Conservation (phyloP, 1,284 basidiomycete species). For the Cryptococcus amylolentus region DNA sequence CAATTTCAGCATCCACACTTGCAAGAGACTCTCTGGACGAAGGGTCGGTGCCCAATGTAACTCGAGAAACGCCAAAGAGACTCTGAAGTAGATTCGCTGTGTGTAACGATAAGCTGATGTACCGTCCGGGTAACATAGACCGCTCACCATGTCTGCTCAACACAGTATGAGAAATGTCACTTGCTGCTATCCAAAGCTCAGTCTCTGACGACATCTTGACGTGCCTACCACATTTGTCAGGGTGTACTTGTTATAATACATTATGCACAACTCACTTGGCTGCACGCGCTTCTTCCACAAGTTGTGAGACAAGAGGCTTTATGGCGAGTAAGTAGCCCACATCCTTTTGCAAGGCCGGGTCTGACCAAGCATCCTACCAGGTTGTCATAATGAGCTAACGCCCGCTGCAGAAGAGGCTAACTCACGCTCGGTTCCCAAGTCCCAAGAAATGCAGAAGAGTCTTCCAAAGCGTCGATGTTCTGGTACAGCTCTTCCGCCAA, state of each 20-base stretch:
- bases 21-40: constrained; percentile 27
- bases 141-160: too few relatives aligned
- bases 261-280: constrained; percentile 28
- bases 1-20: constrained; percentile 26
- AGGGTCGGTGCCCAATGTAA: constrained; percentile 47
- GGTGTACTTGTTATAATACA: background rate
- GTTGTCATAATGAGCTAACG: background rate
- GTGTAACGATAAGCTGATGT: constrained; percentile 9
- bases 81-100: constrained; percentile 56
- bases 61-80: constrained; percentile 73
- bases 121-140: too few relatives aligned
- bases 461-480: constrained; percentile 22
- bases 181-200: background rate
- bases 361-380: constrained; percentile 14
- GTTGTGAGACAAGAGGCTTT: constrained; percentile 23
- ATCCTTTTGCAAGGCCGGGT: constrained; percentile 13
- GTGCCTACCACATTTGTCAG: constrained; percentile 6
- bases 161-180: too few relatives aligned
- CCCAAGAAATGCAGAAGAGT: constrained; percentile 56
- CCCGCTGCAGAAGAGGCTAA: background rate
- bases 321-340: constrained; percentile 27
- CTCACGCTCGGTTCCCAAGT: constrained; percentile 14
- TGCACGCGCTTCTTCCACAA: constrained; percentile 31
- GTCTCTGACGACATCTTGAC: constrained; percentile 8
- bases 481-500: constrained; percentile 85